phyloP scores from a whole-genome alignment of 2,329 filamentous ascomycete species.

The Fragosphaeria purpurea region DNA sequence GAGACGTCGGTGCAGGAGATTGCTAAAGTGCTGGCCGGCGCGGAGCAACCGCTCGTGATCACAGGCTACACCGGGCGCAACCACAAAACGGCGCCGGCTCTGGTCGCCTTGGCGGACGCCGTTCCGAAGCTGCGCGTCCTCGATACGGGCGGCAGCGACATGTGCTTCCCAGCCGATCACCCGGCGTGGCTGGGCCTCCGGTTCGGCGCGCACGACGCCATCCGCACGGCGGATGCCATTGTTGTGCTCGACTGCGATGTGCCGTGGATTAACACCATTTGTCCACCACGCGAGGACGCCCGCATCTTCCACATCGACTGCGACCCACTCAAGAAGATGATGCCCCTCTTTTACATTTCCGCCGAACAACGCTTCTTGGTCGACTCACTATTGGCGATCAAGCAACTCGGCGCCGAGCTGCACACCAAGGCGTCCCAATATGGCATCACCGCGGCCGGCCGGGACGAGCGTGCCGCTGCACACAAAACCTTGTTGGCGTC shows the following conservation, averaged over 20 bases:
- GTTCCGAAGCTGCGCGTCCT: constrained; percentile 61
- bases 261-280: constrained; percentile 80
- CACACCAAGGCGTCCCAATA: constrained; percentile 30
- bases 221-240: constrained; percentile 73
- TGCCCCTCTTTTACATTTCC: constrained; percentile 63
- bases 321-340: constrained; percentile 59
- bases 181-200: constrained; percentile 58
- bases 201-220: constrained; percentile 63
- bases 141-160: constrained; percentile 68
- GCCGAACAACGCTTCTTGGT: constrained; percentile 57
- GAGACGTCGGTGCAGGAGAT: constrained; percentile 46
- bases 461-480: constrained; percentile 43
- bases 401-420: constrained; percentile 58
- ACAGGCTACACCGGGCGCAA: constrained; percentile 65
- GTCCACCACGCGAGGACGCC: constrained; percentile 41
- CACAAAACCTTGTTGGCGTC: constrained; percentile 48
- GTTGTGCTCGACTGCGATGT: constrained; percentile 83
- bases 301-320: constrained; percentile 55
- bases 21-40: constrained; percentile 50
- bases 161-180: constrained; percentile 69
- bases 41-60: constrained; percentile 57
- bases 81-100: constrained; percentile 46
- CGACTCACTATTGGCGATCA: constrained; percentile 53
- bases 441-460: constrained; percentile 28
- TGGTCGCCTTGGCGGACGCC: constrained; percentile 58